Conservation (phyloP, 2,329 filamentous ascomycete species). For the Xylaria sp. region DNA sequence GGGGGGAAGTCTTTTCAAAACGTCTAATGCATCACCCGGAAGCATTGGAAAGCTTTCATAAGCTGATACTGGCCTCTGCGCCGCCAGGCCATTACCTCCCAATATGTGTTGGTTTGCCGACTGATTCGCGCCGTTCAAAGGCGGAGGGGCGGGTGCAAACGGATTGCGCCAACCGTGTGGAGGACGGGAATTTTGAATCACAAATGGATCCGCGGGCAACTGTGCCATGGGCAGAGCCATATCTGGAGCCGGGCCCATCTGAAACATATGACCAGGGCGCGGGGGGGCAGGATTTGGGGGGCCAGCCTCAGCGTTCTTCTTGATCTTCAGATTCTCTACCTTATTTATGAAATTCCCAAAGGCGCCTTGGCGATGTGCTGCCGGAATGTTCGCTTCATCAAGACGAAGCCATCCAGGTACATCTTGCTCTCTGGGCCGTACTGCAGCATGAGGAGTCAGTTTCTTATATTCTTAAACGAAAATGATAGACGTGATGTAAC, state of each 20-base stretch:
- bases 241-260: background rate
- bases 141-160: background rate
- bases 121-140: background rate
- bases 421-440: conserved; percentile 1
- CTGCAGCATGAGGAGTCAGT: background rate
- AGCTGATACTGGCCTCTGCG: background rate
- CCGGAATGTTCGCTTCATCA: no score
- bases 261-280: background rate
- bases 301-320: background rate
- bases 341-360: conserved; percentile 1
- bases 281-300: background rate
- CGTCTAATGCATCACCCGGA: background rate
- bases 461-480: no score
- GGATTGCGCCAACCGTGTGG: background rate
- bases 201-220: background rate
- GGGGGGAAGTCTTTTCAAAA: background rate
- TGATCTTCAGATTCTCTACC: conserved; percentile 7
- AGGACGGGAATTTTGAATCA: background rate
- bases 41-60: background rate
- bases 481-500: no score
- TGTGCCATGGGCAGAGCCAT: background rate
- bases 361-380: background rate
- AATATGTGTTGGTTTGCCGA: background rate
- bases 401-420: no score
- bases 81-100: background rate